These are phyloP conservation scores for Stachybotrys chartarum DNA, from an alignment of 2,329 filamentous ascomycete species.

Conservation along the genomic window DNA sequence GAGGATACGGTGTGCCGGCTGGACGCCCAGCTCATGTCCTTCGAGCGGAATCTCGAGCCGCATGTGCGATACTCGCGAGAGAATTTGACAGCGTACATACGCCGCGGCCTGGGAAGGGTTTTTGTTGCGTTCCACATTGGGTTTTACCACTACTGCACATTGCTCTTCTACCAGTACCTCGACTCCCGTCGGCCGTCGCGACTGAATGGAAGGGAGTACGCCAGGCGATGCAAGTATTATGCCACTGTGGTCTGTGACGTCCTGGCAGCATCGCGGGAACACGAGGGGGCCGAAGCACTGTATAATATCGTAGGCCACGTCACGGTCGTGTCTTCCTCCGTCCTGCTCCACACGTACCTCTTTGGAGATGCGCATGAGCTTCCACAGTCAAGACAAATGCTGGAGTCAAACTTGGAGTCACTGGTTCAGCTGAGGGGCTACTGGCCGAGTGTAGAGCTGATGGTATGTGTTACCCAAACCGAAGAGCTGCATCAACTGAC, in stretches of 20 bases:
- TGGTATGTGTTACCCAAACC: slow-evolving; percentile 11
- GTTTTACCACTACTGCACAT: slow-evolving; percentile 24
- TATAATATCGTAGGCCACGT: slow-evolving; percentile 27
- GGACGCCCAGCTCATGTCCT: slow-evolving; percentile 13
- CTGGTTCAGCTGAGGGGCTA: slow-evolving; percentile 21
- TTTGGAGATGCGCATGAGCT: slow-evolving; percentile 23
- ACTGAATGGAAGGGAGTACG: slow-evolving; percentile 20
- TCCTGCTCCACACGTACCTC: slow-evolving; percentile 23
- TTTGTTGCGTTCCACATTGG: slow-evolving; percentile 27
- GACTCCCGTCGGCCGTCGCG: slow-evolving; percentile 17
- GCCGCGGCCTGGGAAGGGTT: slow-evolving; percentile 18
- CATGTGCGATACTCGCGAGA: slow-evolving; percentile 13
- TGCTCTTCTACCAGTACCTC: slow-evolving; percentile 25
- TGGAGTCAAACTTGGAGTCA: slow-evolving; percentile 23
- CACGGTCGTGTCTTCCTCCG: slow-evolving; percentile 26
- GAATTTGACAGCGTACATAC: slow-evolving; percentile 16
- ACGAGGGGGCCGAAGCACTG: slow-evolving; percentile 15
- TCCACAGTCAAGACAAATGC: slow-evolving; percentile 11
- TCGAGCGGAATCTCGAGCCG: slow-evolving; percentile 13
- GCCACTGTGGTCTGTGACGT: slow-evolving; percentile 21
- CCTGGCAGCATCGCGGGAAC: slow-evolving; percentile 15
- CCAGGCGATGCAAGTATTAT: slow-evolving; percentile 20
- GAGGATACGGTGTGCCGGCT: slow-evolving; percentile 12
- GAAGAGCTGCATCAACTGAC: neutral
- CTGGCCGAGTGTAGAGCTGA: slow-evolving; percentile 25